Evolutionary conservation across 257 asterid genomes (phyloP).

Genomic region (Plantago ovata): DNA sequence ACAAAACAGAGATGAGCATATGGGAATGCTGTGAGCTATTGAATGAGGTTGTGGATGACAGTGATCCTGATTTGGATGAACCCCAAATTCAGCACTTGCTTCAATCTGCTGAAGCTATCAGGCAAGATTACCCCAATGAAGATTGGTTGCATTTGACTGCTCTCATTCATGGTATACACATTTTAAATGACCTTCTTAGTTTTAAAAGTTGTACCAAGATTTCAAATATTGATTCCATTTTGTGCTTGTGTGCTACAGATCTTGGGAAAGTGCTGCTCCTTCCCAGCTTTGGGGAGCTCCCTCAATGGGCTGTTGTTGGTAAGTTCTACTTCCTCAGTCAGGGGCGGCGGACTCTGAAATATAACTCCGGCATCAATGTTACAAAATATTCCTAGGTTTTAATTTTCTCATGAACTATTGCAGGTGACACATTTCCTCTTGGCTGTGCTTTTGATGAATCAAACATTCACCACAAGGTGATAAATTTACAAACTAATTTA

Average conservation of each 20-base stretch:
- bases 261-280: constrained; percentile 56
- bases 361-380: too few relatives aligned
- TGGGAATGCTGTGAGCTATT: constrained; percentile 56
- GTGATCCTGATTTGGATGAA: constrained; percentile 55
- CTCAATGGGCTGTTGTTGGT: constrained; percentile 64
- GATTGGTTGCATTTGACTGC: constrained; percentile 57
- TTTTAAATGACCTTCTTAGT: neutral
- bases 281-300: constrained; percentile 37
- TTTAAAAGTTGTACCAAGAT: neutral
- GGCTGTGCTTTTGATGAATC: constrained; percentile 48
- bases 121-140: constrained; percentile 44
- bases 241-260: constrained; percentile 26
- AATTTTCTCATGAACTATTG: too few relatives aligned
- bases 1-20: constrained; percentile 41
- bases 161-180: constrained; percentile 37
- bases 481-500: too few relatives aligned
- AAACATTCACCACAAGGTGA: constrained; percentile 45
- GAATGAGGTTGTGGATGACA: constrained; percentile 41
- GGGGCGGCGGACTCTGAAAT: too few relatives aligned
- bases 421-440: constrained; percentile 51
- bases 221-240: neutral
- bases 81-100: constrained; percentile 49
- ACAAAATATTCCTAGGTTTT: too few relatives aligned
- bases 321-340: too few relatives aligned
- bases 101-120: constrained; percentile 51